phyloP scores from a whole-genome alignment of 371 early-diverging fungal genomes.

The Syncephalastrum contaminatum region DNA sequence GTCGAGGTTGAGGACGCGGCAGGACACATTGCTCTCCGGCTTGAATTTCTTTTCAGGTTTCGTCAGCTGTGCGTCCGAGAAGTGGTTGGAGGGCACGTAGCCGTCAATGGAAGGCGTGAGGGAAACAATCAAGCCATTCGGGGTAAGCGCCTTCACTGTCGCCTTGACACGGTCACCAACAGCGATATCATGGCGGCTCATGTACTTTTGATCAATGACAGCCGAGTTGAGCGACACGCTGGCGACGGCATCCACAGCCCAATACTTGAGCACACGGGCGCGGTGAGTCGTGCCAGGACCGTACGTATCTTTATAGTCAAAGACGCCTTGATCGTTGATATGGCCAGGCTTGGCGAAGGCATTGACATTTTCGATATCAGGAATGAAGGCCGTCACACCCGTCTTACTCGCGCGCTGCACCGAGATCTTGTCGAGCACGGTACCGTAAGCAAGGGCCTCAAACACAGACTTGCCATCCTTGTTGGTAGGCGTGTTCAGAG shows the following conservation, averaged over 20 bases:
- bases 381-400: constrained; percentile 58
- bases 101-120: constrained; percentile 67
- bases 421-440: constrained; percentile 55
- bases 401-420: constrained; percentile 50
- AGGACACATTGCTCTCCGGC: constrained; percentile 62
- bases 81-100: constrained; percentile 69
- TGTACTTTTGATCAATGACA: constrained; percentile 66
- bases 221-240: constrained; percentile 72
- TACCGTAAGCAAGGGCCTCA: constrained; percentile 55
- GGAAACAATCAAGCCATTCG: constrained; percentile 65
- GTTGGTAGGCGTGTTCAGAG: constrained; percentile 19
- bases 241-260: constrained; percentile 70
- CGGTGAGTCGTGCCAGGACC: constrained; percentile 67
- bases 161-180: constrained; percentile 69
- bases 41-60: constrained; percentile 82
- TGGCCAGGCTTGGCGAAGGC: constrained; percentile 47
- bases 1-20: constrained; percentile 71
- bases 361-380: constrained; percentile 38
- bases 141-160: constrained; percentile 45
- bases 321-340: constrained; percentile 21
- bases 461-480: constrained; percentile 16
- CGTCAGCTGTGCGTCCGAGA: constrained; percentile 74
- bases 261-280: constrained; percentile 79
- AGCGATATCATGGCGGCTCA: constrained; percentile 69
- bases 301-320: constrained; percentile 57